Percentiles rank a stretch among this genome's conserved stretches.
Conservation (phyloP, 2,329 filamentous ascomycete species). For the Dendryphion nanum region DNA sequence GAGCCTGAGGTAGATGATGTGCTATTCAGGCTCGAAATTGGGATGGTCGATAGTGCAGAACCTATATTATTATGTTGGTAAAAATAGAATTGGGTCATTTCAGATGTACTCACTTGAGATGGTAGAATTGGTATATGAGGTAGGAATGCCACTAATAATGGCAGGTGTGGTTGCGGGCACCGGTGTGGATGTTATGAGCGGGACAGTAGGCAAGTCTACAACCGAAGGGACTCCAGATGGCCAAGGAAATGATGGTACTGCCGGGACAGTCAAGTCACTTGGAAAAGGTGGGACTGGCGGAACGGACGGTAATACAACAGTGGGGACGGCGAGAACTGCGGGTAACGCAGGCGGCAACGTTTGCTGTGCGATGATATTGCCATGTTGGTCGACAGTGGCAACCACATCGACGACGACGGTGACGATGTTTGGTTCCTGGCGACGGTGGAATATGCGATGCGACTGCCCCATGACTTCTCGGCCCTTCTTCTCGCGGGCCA, state of each 20-base stretch:
- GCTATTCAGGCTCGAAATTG: not conserved
- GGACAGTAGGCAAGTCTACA: slow-evolving; percentile 3
- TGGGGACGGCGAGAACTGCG: slow-evolving; percentile 3
- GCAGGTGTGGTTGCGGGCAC: slow-evolving; percentile 4
- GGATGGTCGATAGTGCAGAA: not conserved
- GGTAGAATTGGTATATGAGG: not conserved
- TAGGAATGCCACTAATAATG: too few species aligned
- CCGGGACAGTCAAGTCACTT: slow-evolving; percentile 31
- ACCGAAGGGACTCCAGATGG: slow-evolving; percentile 18
- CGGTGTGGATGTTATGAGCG: slow-evolving; percentile 1
- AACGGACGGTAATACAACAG: slow-evolving; percentile 18
- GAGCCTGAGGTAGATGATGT: slow-evolving; percentile 1
- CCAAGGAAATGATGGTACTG: slow-evolving; percentile 34
- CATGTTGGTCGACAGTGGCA: slow-evolving; percentile 27
- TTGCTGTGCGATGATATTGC: slow-evolving; percentile 24
- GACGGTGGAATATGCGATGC: slow-evolving; percentile 36
- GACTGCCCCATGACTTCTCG: slow-evolving; percentile 27
- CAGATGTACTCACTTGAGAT: not conserved
- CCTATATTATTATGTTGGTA: not conserved
- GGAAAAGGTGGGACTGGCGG: slow-evolving; percentile 37
- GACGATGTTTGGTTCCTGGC: slow-evolving; percentile 20
- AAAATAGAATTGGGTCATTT: not conserved
- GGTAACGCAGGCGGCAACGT: slow-evolving; percentile 18
- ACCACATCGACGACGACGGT: slow-evolving; percentile 32
- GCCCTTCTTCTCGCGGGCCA: slow-evolving; percentile 18